phyloP scores from a whole-genome alignment of 805 yeast species.

The Candida lessepsii region DNA sequence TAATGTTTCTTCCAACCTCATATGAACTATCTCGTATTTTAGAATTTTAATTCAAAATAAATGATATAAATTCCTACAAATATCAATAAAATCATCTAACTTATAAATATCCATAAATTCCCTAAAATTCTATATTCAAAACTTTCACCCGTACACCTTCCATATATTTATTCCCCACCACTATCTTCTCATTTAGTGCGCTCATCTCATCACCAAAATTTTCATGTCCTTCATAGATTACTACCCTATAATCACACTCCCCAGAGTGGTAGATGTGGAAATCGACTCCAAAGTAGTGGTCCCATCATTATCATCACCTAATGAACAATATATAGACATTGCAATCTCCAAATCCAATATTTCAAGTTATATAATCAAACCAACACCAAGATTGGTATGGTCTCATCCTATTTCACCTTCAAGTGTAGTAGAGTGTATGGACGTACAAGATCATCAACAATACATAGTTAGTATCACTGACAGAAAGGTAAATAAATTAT shows the following conservation, averaged over 20 bases:
- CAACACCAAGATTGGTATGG: constrained; percentile 59
- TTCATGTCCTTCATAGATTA: constrained; percentile 24
- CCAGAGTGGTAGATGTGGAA: constrained; percentile 31
- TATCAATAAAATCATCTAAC: no score
- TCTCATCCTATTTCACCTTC: constrained; percentile 52
- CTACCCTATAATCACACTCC: constrained; percentile 33
- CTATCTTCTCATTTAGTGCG: neutral
- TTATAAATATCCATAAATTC: no score
- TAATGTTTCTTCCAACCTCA: no score
- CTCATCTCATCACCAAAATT: constrained; percentile 11
- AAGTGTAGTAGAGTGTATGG: constrained; percentile 43
- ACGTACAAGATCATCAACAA: constrained; percentile 14
- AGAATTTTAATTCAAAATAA: no score
- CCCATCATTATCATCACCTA: constrained; percentile 20
- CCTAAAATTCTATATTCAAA: no score
- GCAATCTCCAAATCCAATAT: constrained; percentile 56
- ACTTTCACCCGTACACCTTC: no score
- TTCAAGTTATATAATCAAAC: constrained; percentile 50
- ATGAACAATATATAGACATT: constrained; percentile 41
- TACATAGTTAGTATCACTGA: constrained; percentile 43
- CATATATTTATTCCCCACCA: no score
- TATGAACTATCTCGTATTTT: no score
- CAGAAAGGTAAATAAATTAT: constrained; percentile 27
- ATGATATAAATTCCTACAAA: no score
- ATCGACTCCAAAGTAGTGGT: constrained; percentile 24